Conservation (phyloP, 257 asterid species). For the Scutellaria baicalensis region DNA sequence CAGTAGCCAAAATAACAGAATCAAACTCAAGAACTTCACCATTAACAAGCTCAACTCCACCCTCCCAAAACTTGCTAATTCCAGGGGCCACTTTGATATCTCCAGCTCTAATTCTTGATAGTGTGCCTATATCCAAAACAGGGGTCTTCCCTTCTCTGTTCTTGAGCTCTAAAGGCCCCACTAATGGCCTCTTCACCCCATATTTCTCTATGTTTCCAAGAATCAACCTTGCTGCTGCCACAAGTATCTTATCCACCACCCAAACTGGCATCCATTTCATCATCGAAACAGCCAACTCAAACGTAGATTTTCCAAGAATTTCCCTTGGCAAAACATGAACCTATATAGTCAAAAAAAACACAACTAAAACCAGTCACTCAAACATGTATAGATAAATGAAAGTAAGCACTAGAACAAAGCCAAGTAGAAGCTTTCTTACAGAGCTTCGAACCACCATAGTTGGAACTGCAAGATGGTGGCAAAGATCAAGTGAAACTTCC, state of each 20-base stretch:
- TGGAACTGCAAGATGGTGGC: slow-evolving; percentile 59
- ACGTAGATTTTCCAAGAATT: slow-evolving; percentile 68
- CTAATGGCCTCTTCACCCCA: slow-evolving; percentile 63
- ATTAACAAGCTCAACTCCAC: slow-evolving; percentile 59
- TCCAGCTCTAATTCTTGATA: slow-evolving; percentile 63
- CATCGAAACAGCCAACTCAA: slow-evolving; percentile 47
- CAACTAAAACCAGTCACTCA: not conserved
- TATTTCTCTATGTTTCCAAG: slow-evolving; percentile 65
- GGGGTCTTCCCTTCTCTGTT: slow-evolving; percentile 76
- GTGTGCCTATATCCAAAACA: slow-evolving; percentile 78
- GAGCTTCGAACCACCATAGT: slow-evolving; percentile 77
- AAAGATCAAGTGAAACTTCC: slow-evolving; percentile 92
- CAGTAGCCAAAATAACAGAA: slow-evolving; percentile 76
- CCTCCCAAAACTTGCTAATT: slow-evolving; percentile 51
- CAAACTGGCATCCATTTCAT: slow-evolving; percentile 71
- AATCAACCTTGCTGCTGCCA: slow-evolving; percentile 47
- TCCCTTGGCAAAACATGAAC: slow-evolving; percentile 92
- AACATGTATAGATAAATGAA: too few species aligned
- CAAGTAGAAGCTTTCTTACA: slow-evolving; percentile 28
- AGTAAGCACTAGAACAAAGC: too few species aligned
- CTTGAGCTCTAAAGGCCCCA: slow-evolving; percentile 81
- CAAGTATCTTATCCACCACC: slow-evolving; percentile 56
- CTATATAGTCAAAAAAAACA: slow-evolving; percentile 18
- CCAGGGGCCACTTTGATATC: slow-evolving; percentile 71
- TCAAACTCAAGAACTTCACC: slow-evolving; percentile 60